These are phyloP conservation scores for Sanghuangporus sanghuang DNA, from an alignment of 1,284 basidiomycete genomes.

Conservation along the genomic window DNA sequence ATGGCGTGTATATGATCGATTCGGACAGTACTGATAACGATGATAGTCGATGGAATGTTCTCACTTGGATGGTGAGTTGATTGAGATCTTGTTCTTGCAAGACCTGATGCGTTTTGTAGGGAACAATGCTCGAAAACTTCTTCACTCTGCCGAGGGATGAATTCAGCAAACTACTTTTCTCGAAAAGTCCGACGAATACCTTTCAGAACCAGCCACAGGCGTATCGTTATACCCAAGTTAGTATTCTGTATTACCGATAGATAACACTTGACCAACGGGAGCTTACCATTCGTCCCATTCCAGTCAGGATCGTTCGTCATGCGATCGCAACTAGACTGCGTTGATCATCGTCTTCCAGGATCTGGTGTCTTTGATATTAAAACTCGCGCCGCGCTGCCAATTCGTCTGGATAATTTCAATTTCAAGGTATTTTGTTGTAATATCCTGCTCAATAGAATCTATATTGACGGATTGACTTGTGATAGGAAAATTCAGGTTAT, in stretches of 20 bases:
- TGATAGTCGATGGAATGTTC: constrained; percentile 60
- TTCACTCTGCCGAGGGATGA: constrained; percentile 65
- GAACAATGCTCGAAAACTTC: constrained; percentile 87
- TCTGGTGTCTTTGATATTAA: constrained; percentile 95
- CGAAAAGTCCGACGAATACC: constrained; percentile 30
- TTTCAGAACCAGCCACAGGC: constrained; percentile 54
- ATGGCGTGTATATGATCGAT: constrained; percentile 80
- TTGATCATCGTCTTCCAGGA: constrained; percentile 78
- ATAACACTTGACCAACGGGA: background rate
- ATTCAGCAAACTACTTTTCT: constrained; percentile 61
- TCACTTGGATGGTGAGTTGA: constrained; percentile 68
- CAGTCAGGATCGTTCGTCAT: constrained; percentile 79
- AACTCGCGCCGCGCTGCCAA: constrained; percentile 82
- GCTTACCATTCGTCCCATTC: constrained; percentile 2
- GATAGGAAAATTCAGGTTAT: constrained; percentile 72
- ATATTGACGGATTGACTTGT: constrained; percentile 1
- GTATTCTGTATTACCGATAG: constrained; percentile 18
- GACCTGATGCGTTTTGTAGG: constrained; percentile 38
- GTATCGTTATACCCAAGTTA: constrained; percentile 79
- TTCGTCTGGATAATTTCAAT: constrained; percentile 86
- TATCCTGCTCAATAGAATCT: background rate
- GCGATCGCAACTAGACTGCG: constrained; percentile 93
- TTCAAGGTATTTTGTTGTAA: constrained; percentile 51
- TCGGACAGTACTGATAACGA: constrained; percentile 49
- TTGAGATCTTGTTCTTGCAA: background rate